Conservation (phyloP, 805 yeast species). For the Clavispora asparagi region DNA sequence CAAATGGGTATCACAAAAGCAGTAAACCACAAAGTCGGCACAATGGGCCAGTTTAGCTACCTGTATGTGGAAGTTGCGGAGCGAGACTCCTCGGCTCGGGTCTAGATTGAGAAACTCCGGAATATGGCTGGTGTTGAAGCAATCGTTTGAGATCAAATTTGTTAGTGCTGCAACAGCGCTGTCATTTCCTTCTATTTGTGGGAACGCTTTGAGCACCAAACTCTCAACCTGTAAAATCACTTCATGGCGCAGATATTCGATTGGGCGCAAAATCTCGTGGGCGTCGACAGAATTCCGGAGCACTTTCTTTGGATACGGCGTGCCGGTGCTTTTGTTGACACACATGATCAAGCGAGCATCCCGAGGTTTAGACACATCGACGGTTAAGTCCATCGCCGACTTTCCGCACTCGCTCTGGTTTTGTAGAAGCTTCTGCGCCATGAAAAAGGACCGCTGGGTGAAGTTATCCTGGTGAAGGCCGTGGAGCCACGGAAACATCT, state of each 20-base stretch:
- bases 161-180: slow-evolving; percentile 3
- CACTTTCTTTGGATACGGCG: slow-evolving; percentile 9
- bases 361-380: slow-evolving; percentile 17
- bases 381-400: neutral
- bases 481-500: slow-evolving; percentile 89
- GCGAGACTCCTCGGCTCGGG: slow-evolving; percentile 66
- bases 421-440: slow-evolving; percentile 19
- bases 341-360: slow-evolving; percentile 38
- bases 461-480: slow-evolving; percentile 58
- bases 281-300: slow-evolving; percentile 53
- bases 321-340: slow-evolving; percentile 12
- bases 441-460: slow-evolving; percentile 47
- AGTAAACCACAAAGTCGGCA: slow-evolving; percentile 72
- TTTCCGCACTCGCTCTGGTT: neutral
- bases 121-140: slow-evolving; percentile 35
- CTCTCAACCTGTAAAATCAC: slow-evolving; percentile 4
- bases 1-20: slow-evolving; percentile 4
- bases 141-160: slow-evolving; percentile 37
- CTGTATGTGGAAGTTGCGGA: slow-evolving; percentile 84
- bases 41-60: slow-evolving; percentile 71
- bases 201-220: slow-evolving; percentile 5
- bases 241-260: slow-evolving; percentile 39
- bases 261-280: slow-evolving; percentile 47
- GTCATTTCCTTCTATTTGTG: neutral
- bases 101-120: slow-evolving; percentile 58